A percentile compares a stretch with the other conserved stretches of the same genome.
These are phyloP conservation scores for Blastomyces silverae DNA, from an alignment of 2,329 filamentous ascomycete genomes.

Conservation along the genomic window DNA sequence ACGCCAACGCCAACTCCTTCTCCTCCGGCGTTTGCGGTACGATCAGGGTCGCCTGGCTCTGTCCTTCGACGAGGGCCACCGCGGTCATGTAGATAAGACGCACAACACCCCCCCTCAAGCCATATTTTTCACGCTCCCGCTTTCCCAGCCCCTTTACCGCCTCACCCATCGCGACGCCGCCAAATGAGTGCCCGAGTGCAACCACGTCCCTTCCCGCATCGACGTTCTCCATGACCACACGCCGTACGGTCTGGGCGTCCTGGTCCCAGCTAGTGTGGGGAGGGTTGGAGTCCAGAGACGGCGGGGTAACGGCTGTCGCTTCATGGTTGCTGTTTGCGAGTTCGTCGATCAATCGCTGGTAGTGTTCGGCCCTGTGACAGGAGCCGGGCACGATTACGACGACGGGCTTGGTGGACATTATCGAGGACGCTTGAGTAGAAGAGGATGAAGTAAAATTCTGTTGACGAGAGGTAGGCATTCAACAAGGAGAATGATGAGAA, in stretches of 20 bases:
- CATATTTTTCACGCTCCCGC: conserved; percentile 22
- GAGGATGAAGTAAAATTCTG: neutral
- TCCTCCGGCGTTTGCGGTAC: conserved; percentile 25
- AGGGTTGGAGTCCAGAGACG: conserved; percentile 24
- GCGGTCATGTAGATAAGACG: conserved; percentile 23
- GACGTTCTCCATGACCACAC: conserved; percentile 18
- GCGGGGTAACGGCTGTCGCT: neutral
- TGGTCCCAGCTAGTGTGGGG: conserved; percentile 26
- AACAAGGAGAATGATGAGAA: no score
- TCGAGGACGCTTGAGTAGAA: neutral
- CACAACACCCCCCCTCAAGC: neutral
- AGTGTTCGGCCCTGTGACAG: neutral
- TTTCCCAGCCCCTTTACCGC: conserved; percentile 29
- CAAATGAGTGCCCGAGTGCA: conserved; percentile 31
- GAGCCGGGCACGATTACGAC: neutral
- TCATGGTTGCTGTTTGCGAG: neutral
- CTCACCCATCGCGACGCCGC: conserved; percentile 30
- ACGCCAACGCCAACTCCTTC: conserved; percentile 22
- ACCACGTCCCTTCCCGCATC: conserved; percentile 29
- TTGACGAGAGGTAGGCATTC: neutral
- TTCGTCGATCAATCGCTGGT: neutral
- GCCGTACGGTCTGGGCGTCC: conserved; percentile 26
- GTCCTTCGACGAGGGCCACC: conserved; percentile 24
- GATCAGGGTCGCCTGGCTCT: conserved; percentile 25
- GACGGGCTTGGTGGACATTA: neutral